A percentile compares a stretch with the other conserved stretches of the same genome.
phyloP scores from a whole-genome alignment of 2,329 filamentous ascomycete species.

The Aureobasidium leucospermi region DNA sequence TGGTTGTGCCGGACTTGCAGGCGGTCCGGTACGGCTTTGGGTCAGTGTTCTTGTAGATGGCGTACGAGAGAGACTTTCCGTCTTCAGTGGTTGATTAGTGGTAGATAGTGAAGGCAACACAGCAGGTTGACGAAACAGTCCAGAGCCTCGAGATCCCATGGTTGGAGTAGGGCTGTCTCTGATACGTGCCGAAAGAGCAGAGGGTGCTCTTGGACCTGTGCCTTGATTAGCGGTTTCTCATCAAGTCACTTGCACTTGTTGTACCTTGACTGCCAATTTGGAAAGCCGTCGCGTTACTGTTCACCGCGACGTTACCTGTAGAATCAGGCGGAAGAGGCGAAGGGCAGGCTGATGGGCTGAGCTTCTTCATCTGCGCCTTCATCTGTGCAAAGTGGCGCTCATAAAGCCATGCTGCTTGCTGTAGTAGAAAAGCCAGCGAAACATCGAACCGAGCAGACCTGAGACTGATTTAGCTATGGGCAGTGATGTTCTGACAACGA shows the following conservation, averaged over 20 bases:
- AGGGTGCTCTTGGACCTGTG: constrained; percentile 38
- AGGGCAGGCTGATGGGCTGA: constrained; percentile 51
- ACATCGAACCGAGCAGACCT: constrained; percentile 75
- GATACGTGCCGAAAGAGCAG: constrained; percentile 49
- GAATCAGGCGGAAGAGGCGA: constrained; percentile 47
- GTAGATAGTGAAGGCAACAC: constrained; percentile 10
- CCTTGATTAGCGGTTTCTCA: neutral
- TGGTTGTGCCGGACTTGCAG: constrained; percentile 20
- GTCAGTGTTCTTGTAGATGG: constrained; percentile 44
- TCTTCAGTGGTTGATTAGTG: constrained; percentile 1
- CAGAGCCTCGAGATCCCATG: constrained; percentile 32
- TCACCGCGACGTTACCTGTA: constrained; percentile 32
- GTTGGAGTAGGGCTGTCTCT: constrained; percentile 50
- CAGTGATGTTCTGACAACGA: neutral
- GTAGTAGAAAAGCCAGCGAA: constrained; percentile 77
- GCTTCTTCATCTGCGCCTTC: constrained; percentile 78
- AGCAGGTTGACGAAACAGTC: constrained; percentile 24
- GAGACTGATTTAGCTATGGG: constrained; percentile 3
- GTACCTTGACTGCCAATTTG: neutral
- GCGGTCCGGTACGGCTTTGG: constrained; percentile 25
- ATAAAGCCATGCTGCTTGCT: constrained; percentile 90
- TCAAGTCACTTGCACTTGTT: neutral
- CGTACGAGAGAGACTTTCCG: constrained; percentile 30
- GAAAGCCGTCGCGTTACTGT: constrained; percentile 23
- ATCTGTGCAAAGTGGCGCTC: constrained; percentile 87